Evolutionary conservation across 2,329 filamentous ascomycete genomes (phyloP).

Genomic region (Alternaria arborescens): DNA sequence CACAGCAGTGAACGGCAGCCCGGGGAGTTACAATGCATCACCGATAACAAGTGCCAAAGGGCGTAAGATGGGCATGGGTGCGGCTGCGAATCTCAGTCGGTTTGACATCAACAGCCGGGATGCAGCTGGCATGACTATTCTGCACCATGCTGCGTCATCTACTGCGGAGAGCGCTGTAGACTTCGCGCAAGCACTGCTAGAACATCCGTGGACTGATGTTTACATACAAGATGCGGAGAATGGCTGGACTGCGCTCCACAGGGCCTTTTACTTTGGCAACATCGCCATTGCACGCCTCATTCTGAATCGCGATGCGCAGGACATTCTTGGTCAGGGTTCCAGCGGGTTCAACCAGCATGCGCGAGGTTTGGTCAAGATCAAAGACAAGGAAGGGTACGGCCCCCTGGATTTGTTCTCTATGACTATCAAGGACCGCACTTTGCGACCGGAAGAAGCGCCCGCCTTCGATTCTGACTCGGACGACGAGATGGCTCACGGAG

Average conservation of each 20-base stretch:
- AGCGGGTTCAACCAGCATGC: constrained; percentile 68
- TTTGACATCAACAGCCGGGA: constrained; percentile 87
- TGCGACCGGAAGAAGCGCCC: constrained; percentile 55
- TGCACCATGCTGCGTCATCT: constrained; percentile 86
- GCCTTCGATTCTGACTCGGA: constrained; percentile 61
- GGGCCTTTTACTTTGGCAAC: constrained; percentile 89
- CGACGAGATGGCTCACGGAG: constrained; percentile 55
- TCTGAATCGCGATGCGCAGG: constrained; percentile 76
- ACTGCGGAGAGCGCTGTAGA: constrained; percentile 71
- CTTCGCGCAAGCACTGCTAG: constrained; percentile 81
- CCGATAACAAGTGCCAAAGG: constrained; percentile 52
- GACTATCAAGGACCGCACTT: constrained; percentile 80
- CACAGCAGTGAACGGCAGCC: constrained; percentile 55
- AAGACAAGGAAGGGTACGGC: constrained; percentile 93
- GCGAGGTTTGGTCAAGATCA: constrained; percentile 87
- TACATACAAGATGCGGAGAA: constrained; percentile 89
- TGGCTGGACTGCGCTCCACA: constrained; percentile 94
- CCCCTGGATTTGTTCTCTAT: constrained; percentile 92
- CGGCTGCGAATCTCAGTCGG: constrained; percentile 58
- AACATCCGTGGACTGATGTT: constrained; percentile 83
- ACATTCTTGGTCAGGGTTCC: constrained; percentile 69
- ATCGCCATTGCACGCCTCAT: constrained; percentile 84
- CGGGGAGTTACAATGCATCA: constrained; percentile 57
- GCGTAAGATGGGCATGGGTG: constrained; percentile 35
- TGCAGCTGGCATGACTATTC: constrained; percentile 78